Percentiles rank a stretch among this genome's conserved stretches.
phyloP scores from a whole-genome alignment of 2,329 filamentous ascomycete species.

The Cercospora citrullina region DNA sequence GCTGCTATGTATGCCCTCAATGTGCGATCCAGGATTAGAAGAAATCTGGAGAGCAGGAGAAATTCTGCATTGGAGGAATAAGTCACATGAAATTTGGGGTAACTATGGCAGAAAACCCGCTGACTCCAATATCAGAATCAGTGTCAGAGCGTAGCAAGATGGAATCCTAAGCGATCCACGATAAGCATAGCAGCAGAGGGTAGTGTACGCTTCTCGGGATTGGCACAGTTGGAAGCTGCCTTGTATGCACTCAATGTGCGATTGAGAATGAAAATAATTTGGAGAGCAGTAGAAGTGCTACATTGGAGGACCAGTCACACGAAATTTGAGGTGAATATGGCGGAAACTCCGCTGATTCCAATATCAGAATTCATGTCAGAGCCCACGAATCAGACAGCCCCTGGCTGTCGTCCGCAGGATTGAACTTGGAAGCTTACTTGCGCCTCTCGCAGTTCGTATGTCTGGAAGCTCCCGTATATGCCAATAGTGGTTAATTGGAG shows the following conservation, averaged over 20 bases:
- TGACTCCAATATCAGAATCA: not conserved
- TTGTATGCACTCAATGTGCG: not conserved
- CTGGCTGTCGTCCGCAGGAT: not conserved
- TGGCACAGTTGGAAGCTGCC: not conserved
- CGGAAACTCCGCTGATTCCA: not conserved
- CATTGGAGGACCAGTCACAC: not conserved
- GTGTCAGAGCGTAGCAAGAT: too few species aligned
- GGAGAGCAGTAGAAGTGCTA: not conserved
- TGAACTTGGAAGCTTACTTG: not conserved
- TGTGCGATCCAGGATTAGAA: not conserved
- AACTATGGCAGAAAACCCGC: not conserved
- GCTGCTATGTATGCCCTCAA: not conserved
- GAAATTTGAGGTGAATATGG: not conserved
- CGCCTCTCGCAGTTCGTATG: not conserved
- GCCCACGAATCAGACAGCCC: not conserved
- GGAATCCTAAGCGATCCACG: too few species aligned
- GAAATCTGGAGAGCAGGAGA: not conserved
- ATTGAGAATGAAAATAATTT: not conserved
- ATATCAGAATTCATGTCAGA: not conserved
- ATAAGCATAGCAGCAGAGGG: too few species aligned
- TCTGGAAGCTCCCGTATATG: not conserved
- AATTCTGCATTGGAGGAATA: not conserved
- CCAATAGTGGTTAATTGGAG: not conserved
- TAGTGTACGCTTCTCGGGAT: too few species aligned
- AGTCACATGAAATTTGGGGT: not conserved